Evolutionary conservation across 768 basidiomycete genomes (phyloP).

Genomic region (Russula emetica): DNA sequence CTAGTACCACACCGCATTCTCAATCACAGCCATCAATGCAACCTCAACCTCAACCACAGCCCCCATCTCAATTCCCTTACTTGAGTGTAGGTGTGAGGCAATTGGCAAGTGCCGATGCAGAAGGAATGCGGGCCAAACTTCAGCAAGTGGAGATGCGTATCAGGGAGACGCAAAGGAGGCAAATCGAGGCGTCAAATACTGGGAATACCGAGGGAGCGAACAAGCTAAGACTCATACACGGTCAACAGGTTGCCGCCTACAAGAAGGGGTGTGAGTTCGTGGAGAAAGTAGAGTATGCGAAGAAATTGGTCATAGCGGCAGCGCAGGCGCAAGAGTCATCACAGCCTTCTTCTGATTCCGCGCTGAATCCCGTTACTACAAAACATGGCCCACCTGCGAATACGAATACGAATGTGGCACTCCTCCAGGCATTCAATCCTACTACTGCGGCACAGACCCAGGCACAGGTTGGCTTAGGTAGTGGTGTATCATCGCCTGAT

Average conservation of each 20-base stretch:
- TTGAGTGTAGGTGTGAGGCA: conserved; percentile 1
- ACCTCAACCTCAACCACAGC: conserved; percentile 8
- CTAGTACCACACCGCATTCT: conserved; percentile 1
- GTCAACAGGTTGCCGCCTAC: conserved; percentile 1
- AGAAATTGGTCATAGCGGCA: conserved; percentile 2
- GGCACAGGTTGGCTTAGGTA: conserved; percentile 4
- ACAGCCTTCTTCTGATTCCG: conserved; percentile 8
- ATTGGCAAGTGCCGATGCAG: conserved; percentile 6
- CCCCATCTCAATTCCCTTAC: background rate
- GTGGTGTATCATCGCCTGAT: background rate
- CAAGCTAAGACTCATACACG: background rate
- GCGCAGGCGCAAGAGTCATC: conserved; percentile 16
- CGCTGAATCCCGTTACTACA: background rate
- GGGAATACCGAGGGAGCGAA: conserved; percentile 13
- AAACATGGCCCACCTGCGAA: conserved; percentile 1
- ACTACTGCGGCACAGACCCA: conserved; percentile 8
- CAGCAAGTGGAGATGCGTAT: conserved; percentile 17
- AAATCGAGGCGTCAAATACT: background rate
- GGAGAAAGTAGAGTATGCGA: background rate
- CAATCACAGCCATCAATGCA: background rate
- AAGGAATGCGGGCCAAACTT: conserved; percentile 11
- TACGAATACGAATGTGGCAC: conserved; percentile 12
- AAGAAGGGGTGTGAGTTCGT: conserved; percentile 11
- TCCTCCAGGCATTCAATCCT: conserved; percentile 12
- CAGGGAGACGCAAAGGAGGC: conserved; percentile 1